Conservation (phyloP, 441 rosid genomes). For the Gossypium trilobum region DNA sequence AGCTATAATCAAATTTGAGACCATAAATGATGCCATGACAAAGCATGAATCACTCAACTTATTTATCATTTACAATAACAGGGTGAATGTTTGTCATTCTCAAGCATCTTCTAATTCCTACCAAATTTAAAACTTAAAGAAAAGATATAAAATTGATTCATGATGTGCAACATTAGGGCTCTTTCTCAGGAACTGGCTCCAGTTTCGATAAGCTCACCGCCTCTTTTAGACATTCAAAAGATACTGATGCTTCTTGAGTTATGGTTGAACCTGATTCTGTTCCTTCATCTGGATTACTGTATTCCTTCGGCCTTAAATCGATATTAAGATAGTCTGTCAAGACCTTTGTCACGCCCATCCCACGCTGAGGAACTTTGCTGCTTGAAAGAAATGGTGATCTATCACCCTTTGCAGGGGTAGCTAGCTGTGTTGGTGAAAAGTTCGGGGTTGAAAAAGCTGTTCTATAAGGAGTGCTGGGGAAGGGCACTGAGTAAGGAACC, state of each 20-base stretch:
- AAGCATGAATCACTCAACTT: constrained; percentile 7
- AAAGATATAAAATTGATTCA: background rate
- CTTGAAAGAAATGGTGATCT: constrained; percentile 39
- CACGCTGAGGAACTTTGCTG: constrained; percentile 47
- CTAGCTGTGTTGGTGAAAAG: constrained; percentile 48
- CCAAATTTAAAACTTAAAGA: background rate
- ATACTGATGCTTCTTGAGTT: constrained; percentile 24
- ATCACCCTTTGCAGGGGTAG: constrained; percentile 47
- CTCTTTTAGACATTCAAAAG: constrained; percentile 20
- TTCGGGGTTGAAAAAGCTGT: constrained; percentile 61
- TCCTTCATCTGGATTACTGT: constrained; percentile 21
- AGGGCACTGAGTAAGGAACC: constrained; percentile 42
- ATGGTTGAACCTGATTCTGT: constrained; percentile 20
- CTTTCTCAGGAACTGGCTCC: constrained; percentile 13
- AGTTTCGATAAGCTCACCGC: constrained; percentile 16
- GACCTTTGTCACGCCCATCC: constrained; percentile 52
- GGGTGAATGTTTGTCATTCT: background rate
- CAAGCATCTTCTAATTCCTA: constrained; percentile 16
- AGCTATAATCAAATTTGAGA: constrained; percentile 4
- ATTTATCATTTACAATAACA: constrained; percentile 11
- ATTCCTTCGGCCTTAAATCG: constrained; percentile 37
- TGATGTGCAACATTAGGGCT: background rate
- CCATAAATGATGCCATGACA: constrained; percentile 9
- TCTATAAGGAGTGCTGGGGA: constrained; percentile 49
- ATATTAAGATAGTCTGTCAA: constrained; percentile 58